A percentile compares a stretch with the other conserved stretches of the same genome.
Evolutionary conservation across 179 eudicot genomes (phyloP).

Genomic region (Silene vulgaris): DNA sequence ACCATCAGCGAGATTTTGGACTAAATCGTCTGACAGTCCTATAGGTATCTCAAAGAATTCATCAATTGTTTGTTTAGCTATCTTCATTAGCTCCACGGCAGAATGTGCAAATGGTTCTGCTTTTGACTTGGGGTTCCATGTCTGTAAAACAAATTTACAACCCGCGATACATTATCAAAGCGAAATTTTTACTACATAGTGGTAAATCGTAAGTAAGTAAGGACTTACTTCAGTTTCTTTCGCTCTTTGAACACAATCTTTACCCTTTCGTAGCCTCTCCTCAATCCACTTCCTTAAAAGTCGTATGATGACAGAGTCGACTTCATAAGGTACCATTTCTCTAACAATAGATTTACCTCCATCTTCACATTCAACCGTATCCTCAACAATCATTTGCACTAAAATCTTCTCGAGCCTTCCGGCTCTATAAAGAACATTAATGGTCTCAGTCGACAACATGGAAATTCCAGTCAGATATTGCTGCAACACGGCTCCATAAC

Average conservation of each 20-base stretch:
- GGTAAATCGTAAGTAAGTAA: not conserved
- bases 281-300: conserved; percentile 67
- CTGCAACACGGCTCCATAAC: conserved; percentile 64
- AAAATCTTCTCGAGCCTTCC: conserved; percentile 76
- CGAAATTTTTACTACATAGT: not conserved
- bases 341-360: conserved; percentile 76
- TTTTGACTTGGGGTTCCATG: conserved; percentile 96
- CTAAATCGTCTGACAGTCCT: conserved; percentile 62
- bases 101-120: conserved; percentile 83
- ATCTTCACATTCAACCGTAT: conserved; percentile 75
- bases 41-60: conserved; percentile 69
- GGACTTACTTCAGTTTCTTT: conserved; percentile 77
- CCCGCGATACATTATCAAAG: not conserved
- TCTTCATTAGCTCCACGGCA: conserved; percentile 58
- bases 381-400: conserved; percentile 83
- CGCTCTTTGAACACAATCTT: conserved; percentile 56
- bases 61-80: conserved; percentile 54
- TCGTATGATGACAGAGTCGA: conserved; percentile 57
- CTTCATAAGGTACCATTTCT: conserved; percentile 87
- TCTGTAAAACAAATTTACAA: conserved; percentile 32
- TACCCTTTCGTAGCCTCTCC: conserved; percentile 49
- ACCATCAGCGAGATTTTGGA: conserved; percentile 58
- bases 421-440: conserved; percentile 63
- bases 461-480: conserved; percentile 51
- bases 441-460: conserved; percentile 41